Evolutionary conservation across 306 rosid genomes (phyloP).

Genomic region (Vigna nakashimae): DNA sequence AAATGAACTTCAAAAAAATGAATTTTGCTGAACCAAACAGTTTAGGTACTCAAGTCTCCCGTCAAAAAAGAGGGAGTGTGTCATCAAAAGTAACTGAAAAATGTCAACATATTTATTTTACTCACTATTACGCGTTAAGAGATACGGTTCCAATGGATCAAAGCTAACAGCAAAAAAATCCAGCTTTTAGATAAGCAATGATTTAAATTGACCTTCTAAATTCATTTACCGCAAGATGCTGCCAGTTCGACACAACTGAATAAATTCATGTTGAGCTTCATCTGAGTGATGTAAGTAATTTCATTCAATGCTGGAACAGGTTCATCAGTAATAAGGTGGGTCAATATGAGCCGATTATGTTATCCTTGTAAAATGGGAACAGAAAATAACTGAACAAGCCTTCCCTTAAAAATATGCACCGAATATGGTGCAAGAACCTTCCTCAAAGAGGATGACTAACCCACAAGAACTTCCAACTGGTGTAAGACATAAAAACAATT

Average conservation of each 20-base stretch:
- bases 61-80: too few relatives aligned
- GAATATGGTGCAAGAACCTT: constrained; percentile 35
- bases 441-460: constrained; percentile 14
- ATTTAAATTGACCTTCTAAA: background rate
- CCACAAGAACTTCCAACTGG: constrained; percentile 32
- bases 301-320: constrained; percentile 28
- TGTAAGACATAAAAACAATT: constrained; percentile 25
- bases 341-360: background rate
- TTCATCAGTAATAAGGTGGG: background rate
- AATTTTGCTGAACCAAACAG: too few relatives aligned
- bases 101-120: too few relatives aligned
- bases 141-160: background rate
- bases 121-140: background rate
- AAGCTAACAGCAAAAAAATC: background rate
- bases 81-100: too few relatives aligned
- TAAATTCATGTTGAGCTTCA: background rate
- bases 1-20: too few relatives aligned
- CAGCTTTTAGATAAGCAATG: background rate
- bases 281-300: background rate
- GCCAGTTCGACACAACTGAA: background rate
- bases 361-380: background rate
- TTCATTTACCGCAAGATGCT: background rate
- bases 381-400: constrained; percentile 24
- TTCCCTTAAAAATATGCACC: constrained; percentile 21
- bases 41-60: too few relatives aligned